Evolutionary conservation across 148 eudicot species (phyloP), one percentile per base, ranked within the genome.

Genomic region (Pharnaceum exiguum): DNA sequence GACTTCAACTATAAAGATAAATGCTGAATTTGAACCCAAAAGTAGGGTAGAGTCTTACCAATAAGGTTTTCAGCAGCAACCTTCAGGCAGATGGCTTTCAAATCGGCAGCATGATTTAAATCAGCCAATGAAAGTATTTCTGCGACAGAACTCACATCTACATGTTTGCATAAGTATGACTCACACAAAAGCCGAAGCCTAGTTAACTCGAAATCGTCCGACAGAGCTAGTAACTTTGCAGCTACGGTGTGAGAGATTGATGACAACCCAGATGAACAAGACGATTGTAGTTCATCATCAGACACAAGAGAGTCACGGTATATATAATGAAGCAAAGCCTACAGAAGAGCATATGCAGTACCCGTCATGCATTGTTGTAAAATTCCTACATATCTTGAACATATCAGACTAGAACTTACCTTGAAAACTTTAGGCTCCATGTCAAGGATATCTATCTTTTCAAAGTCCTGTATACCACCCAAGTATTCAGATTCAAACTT

Each of bases 381-480:
- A 35, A 10, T 10, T 22, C 31, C 10, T 8, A 1, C 21, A 26
- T 38, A 24, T 39, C 37, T n/a, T 24, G 46, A 11, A 8, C 22
- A 25, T 8, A 1, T 5, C 10, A 39, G 1, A 15, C 6, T 17
- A 8, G 16, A 25, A 21, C 5, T 28, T 47, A 71, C 76, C 76
- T 65, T 60, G 50, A 71, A 71, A 46, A 71, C 71, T 28, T 52
- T 45, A 21, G 76, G 71, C 32, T 71, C 76, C 76, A 71, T 51
- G 15, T 66, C 76, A 7, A 49, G 49, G 28, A 71, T 30, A 30
- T 18, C 51, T 35, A 65, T 52, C 31, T 65, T 66, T 31, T 37
- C 40, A 19, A 44, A 24, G 4, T 62, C 57, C 33, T 49, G 47
- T 11, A 15, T 23, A 32, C 43, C 47, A 35, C 54, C 62, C 11